Evolutionary conservation across 148 eudicot species (phyloP), one percentile per base, ranked within the genome.

Genomic region (Rhododendron mucronatum): DNA sequence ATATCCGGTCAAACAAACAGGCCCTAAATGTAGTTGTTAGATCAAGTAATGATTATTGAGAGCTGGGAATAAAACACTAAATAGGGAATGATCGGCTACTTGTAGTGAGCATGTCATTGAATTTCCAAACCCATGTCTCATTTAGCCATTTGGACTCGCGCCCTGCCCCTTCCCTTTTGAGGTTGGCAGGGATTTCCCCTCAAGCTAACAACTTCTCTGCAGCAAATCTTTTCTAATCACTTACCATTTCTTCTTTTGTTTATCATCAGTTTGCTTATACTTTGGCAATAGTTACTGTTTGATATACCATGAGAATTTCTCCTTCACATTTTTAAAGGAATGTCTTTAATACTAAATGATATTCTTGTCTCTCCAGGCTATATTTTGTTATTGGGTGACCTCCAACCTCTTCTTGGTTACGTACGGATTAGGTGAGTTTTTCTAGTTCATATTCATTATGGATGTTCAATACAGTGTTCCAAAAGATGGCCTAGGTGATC

Each of bases 341-440:
- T 45, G 81, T 37, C 48, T 73, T 53, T 65, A 1, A 55, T 59
- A 67, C 78, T 14, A 44, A 9, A 51, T 0, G 35, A 55, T 80
- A 33, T 59, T 28, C 83, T 45, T 33, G n/a, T 89, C 26, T 83
- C 13, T 90, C 89, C 95, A 97, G 99, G 99, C 97, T 86, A 87
- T 97, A 79, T 97, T 95, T 86, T 97, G 94, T 85, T 97, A 97
- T 84, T 97, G 99, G 99, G 85, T 97, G 81, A 95, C 99, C 78
- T 92, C 99, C 48, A 97, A 95, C 91, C 15, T 94, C 13, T 97
- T 95, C 91, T 95, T 98, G 26, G 95, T 97, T 74, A 79, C 90
- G 9, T 97, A 97, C 84, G 98, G 98, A 86, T 69, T 91, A 79
- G 95, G 99, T 94, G 84, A 89, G 95, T 87, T 77, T 81, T 88